Percentiles rank a stretch among this genome's conserved stretches.
phyloP scores from a whole-genome alignment of 768 basidiomycete species.

The Phlebiopsis flavidoalba region DNA sequence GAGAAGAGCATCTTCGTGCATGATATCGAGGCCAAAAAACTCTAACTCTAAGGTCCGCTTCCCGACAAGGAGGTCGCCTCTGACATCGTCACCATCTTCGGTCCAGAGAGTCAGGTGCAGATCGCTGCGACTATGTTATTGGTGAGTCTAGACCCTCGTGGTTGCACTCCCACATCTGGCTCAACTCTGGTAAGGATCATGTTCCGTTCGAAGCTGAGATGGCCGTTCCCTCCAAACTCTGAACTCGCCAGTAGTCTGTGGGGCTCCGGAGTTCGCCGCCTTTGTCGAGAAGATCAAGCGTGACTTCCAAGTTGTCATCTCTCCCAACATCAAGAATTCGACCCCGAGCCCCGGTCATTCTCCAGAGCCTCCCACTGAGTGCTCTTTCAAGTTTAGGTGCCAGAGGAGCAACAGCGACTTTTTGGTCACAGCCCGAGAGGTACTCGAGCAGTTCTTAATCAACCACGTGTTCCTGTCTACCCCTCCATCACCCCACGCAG shows the following conservation, averaged over 20 bases:
- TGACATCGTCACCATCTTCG: conserved; percentile 93
- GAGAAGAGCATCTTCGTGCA: conserved; percentile 97
- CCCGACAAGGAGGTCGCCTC: conserved; percentile 91
- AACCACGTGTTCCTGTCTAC: conserved; percentile 78
- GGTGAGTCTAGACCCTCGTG: conserved; percentile 41
- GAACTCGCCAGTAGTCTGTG: conserved; percentile 74
- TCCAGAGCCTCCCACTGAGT: conserved; percentile 61
- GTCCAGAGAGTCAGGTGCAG: conserved; percentile 94
- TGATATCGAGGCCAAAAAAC: conserved; percentile 96
- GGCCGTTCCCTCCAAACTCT: conserved; percentile 76
- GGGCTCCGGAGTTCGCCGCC: conserved; percentile 77
- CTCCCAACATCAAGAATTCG: conserved; percentile 63
- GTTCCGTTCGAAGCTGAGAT: conserved; percentile 96
- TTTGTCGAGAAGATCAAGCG: conserved; percentile 89
- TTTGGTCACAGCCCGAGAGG: conserved; percentile 82
- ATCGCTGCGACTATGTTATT: conserved; percentile 95
- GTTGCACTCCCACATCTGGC: background rate
- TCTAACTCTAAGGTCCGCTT: conserved; percentile 89
- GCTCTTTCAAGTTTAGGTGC: conserved; percentile 93
- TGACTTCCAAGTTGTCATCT: conserved; percentile 88
- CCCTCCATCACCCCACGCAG: conserved; percentile 73
- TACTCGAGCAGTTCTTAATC: conserved; percentile 86
- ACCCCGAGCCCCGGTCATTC: conserved; percentile 44
- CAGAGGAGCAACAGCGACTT: conserved; percentile 95
- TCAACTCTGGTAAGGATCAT: conserved; percentile 61